Evolutionary conservation across 495 filamentous ascomycete species (phyloP).

Genomic region (Neurospora pannonica): DNA sequence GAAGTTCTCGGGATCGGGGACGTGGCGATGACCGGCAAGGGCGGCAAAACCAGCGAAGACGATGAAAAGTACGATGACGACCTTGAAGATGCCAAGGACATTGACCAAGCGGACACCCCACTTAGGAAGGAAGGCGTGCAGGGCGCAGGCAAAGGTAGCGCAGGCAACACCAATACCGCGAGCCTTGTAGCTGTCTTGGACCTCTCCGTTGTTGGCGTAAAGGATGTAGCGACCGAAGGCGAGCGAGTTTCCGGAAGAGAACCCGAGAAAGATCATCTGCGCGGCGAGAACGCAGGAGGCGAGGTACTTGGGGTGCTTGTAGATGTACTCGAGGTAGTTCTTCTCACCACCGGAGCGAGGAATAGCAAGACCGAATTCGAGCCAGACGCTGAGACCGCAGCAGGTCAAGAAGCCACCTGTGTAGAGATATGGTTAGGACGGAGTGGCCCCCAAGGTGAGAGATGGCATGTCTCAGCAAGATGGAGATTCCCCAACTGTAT

Average conservation of each 20-base stretch:
- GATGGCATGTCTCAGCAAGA: not conserved
- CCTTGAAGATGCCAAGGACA: conserved; percentile 55
- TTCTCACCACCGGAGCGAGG: conserved; percentile 42
- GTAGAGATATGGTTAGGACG: not conserved
- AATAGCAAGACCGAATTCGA: conserved; percentile 42
- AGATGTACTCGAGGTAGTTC: conserved; percentile 56
- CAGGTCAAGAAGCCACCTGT: conserved; percentile 27
- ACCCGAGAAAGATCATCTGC: conserved; percentile 46
- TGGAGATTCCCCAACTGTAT: not conserved
- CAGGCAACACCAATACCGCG: conserved; percentile 48
- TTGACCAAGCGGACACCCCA: conserved; percentile 56
- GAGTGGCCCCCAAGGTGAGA: not conserved
- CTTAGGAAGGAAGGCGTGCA: conserved; percentile 50
- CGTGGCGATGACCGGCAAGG: conserved; percentile 2
- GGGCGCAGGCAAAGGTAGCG: conserved; percentile 44
- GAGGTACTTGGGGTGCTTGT: conserved; percentile 50
- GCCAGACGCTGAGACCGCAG: conserved; percentile 15
- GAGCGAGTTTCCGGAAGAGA: conserved; percentile 51
- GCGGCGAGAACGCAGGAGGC: conserved; percentile 51
- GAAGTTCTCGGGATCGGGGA: conserved; percentile 25
- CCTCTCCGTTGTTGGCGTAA: conserved; percentile 44
- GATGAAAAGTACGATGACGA: conserved; percentile 54
- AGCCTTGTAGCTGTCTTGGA: conserved; percentile 47
- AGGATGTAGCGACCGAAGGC: conserved; percentile 60
- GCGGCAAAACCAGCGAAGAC: conserved; percentile 48